These are phyloP conservation scores for Centrapalus pauciflorus DNA, from an alignment of 129 eudicot genomes.

Conservation along the genomic window DNA sequence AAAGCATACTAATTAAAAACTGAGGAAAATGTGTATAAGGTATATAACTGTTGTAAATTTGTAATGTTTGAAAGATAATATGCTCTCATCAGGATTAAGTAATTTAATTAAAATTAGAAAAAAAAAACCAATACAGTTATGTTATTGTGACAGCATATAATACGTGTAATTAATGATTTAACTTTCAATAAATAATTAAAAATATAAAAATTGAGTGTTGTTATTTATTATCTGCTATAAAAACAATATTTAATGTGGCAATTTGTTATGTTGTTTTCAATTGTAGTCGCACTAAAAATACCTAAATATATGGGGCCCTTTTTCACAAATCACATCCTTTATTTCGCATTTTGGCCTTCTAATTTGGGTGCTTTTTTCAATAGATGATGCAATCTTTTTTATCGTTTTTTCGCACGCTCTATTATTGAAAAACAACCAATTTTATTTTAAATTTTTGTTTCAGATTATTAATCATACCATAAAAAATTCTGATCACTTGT, in stretches of 20 bases:
- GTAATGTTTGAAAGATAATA: too few species aligned
- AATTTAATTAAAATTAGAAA: too few species aligned
- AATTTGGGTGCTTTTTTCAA: conserved; percentile 30
- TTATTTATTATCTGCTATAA: not conserved
- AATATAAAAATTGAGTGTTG: not conserved
- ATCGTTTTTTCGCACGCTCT: conserved; percentile 22
- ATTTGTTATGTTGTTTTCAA: conserved; percentile 28
- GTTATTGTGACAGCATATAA: too few species aligned
- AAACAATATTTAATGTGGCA: not conserved
- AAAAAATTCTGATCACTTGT: too few species aligned
- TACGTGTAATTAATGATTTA: too few species aligned
- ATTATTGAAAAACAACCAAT: conserved; percentile 4
- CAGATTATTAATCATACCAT: too few species aligned
- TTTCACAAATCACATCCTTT: conserved; percentile 20
- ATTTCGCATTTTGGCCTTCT: conserved; percentile 22
- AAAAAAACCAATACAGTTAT: too few species aligned
- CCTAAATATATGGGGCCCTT: conserved; percentile 39
- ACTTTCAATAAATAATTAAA: not conserved
- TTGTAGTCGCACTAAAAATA: conserved; percentile 36
- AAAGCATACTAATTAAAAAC: too few species aligned
- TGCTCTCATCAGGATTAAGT: too few species aligned
- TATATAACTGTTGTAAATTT: too few species aligned
- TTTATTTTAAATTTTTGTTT: too few species aligned
- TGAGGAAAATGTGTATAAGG: too few species aligned
- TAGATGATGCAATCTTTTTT: conserved; percentile 25